Base-by-base conservation (phyloP, 805 yeast genomes). In the Candida anglica region DNA sequence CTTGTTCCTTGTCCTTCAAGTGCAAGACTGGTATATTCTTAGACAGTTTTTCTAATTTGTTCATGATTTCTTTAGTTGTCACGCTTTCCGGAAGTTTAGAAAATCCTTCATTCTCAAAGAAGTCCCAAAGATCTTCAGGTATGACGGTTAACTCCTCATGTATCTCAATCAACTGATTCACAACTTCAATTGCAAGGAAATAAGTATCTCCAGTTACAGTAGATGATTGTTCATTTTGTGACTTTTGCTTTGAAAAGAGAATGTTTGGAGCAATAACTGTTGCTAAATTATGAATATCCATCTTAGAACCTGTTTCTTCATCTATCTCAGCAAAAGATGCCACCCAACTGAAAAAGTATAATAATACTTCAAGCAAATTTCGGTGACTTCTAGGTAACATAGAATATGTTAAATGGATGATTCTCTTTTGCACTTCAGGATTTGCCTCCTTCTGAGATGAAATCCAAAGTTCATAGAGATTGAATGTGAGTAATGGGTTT, bases 181-280 rank as follows among this genome's bases (percentile, higher is more conserved):
- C 81, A 20, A 88, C 91, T 54, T 91, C 98, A 51, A 93, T 89
- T 1, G 95, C 95, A 43, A 87, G 65, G 51, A 89, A 86, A 52
- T 89, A 88, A 17, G 76, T 74, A 43, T 86, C 93, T 25, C 91
- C 77, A 3, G 64, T 50, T 27, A 57, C 63, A 19, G 59, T 0
- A 43, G 28, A 9, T 50, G 38, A 24, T 50, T 22, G 18, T 36
- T 19, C 47, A 30, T n/a, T 16, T 32, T 44, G 51, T 9, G 61
- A 58, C 4, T 48, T 48, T 9, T 71, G 76, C 41, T 71, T 73
- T 1, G 81, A 60, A 46, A 81, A 82, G 26, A 94, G 66, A 28
- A 93, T 80, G 50, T 89, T 93, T 2, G 99, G 99, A 0, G 97
- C 85, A 32, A 93, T 72, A 2, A 93, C 99, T 0, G 98, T 93